Evolutionary conservation across 2,329 filamentous ascomycete genomes (phyloP).

Genomic region (Stachybotrys echinatus): DNA sequence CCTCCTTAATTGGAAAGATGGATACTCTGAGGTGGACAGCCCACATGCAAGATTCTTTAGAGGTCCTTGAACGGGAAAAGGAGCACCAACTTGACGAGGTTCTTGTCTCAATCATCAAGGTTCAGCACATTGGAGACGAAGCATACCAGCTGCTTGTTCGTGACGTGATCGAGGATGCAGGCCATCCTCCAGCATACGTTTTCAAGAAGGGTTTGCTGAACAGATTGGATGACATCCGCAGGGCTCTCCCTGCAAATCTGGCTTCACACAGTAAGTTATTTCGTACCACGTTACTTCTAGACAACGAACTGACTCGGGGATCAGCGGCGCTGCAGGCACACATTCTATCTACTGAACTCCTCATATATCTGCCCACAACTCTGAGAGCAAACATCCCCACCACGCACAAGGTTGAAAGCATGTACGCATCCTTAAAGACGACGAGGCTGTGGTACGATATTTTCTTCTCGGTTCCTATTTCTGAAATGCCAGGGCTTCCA

Average conservation of each 20-base stretch:
- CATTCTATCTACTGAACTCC: conserved; percentile 21
- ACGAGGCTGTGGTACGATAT: conserved; percentile 29
- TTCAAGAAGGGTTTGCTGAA: conserved; percentile 23
- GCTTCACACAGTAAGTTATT: conserved; percentile 22
- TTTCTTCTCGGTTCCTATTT: conserved; percentile 24
- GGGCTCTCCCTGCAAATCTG: conserved; percentile 15
- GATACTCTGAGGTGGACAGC: conserved; percentile 52
- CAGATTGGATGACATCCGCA: conserved; percentile 19
- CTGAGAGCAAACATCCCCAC: conserved; percentile 25
- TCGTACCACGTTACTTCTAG: neutral
- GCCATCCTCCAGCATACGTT: conserved; percentile 23
- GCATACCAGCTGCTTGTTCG: conserved; percentile 23
- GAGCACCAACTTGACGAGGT: conserved; percentile 45
- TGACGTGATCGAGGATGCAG: conserved; percentile 20
- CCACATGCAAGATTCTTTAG: conserved; percentile 53
- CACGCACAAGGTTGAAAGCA: conserved; percentile 22
- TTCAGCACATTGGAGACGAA: conserved; percentile 36
- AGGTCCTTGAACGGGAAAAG: conserved; percentile 35
- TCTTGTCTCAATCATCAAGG: conserved; percentile 29
- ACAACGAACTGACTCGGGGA: conserved; percentile 3
- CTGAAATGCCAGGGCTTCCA: conserved; percentile 23
- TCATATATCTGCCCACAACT: conserved; percentile 25
- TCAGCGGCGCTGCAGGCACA: conserved; percentile 24
- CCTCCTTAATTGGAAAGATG: conserved; percentile 37
- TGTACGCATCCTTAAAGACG: conserved; percentile 29